Base-by-base conservation (phyloP, 768 basidiomycete species). In the Lactarius evosmus region DNA sequence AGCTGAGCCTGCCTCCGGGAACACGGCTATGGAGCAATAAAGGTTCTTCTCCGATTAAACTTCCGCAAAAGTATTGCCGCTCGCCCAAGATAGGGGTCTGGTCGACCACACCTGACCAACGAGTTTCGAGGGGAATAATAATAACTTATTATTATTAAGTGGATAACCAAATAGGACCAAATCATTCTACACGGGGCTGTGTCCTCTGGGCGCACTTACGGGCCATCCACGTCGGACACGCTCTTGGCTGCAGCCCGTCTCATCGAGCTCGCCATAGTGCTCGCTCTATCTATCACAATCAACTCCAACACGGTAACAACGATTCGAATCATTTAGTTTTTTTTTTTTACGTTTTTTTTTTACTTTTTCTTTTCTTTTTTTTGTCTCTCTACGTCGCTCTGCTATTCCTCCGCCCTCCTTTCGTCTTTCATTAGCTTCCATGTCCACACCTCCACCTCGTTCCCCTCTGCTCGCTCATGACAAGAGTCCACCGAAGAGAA, bases 401-500 rank as follows among this genome's bases (percentile, higher is more conserved):
- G 76, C 74, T 74, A 76, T 68, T 69, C 70, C 56, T 60, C 22
- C 62, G 61, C 60, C 67, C 66, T 66, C 67, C 72, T 75, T 73
- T 72, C 70, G 72, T 70, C 72, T 72, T 73, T 74, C 71, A 70
- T 77, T 74, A 74, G 76, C 69, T 69, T 71, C 67, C 66, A 81
- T 82, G 80, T 80, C 80, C 70, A 67, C 72, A 56, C 70, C 76
- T 51, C 62, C 75, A 40, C 69, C 71, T 53, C 52, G 52, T 32
- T 52, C 67, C 8, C 54, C 36, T 14, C 36, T 40, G 8, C 27
- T 73, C 68, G 74, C 74, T 70, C 72, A 75, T 69, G 74, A 76
- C 73, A 76, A 72, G 70, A 67, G 71, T 67, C 73, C 73, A 54
- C 69, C 73, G 67, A 80, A 74, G 76, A 79, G 75, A 73, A 79